These are phyloP conservation scores for Ceratocystis harringtonii DNA, from an alignment of 2,329 filamentous ascomycete genomes.

Conservation along the genomic window DNA sequence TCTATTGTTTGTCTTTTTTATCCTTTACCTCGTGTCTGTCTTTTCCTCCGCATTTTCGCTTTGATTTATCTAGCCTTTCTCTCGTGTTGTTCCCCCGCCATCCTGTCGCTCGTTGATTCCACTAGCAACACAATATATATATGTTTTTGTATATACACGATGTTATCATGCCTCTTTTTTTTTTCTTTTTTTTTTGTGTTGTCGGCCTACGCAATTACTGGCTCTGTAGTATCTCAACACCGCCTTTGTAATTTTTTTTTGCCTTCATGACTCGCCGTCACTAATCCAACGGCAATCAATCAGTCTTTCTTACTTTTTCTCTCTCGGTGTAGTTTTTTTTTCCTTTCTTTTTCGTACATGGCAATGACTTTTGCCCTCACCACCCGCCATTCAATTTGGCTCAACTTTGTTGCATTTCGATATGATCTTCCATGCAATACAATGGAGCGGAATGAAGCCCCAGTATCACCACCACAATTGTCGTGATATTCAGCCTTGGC, in stretches of 20 bases:
- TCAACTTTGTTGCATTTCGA: not conserved
- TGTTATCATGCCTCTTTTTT: not conserved
- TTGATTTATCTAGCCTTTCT: conserved; percentile 1
- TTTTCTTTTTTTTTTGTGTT: not conserved
- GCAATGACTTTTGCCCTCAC: no score
- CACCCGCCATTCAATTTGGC: no score
- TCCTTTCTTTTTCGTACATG: not conserved
- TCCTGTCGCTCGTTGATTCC: not conserved
- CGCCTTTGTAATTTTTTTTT: not conserved
- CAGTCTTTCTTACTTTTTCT: not conserved
- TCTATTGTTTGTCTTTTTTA: not conserved
- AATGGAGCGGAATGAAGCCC: not conserved
- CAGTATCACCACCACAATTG: not conserved
- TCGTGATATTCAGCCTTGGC: not conserved
- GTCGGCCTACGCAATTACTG: not conserved
- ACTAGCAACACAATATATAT: not conserved
- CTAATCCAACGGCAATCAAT: not conserved
- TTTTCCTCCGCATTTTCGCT: not conserved
- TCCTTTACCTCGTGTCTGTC: not conserved
- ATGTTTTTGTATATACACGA: no score
- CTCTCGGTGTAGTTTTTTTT: not conserved
- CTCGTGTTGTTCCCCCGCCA: not conserved
- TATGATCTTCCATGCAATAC: not conserved
- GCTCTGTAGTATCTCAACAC: no score
- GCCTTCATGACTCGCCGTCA: not conserved